Percentiles rank a stretch among this genome's conserved stretches.
These are phyloP conservation scores for Mucor piriformis DNA, from an alignment of 371 early-diverging fungal species.

Conservation along the genomic window DNA sequence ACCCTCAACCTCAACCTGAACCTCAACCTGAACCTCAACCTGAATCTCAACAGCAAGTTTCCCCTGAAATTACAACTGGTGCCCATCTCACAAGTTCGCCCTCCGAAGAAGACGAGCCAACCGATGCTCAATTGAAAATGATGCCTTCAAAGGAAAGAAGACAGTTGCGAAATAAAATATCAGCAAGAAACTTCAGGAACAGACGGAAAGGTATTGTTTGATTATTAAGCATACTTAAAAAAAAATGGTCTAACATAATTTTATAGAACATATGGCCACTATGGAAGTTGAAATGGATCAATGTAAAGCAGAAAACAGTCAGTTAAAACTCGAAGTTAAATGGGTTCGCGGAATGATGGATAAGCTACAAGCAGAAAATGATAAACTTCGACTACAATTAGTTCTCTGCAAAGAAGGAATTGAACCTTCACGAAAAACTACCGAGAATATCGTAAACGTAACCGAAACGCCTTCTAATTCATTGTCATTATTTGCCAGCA, in stretches of 20 bases:
- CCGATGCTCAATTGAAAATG: conserved; percentile 19
- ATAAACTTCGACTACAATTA: conserved; percentile 24
- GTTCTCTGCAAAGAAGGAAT: conserved; percentile 27
- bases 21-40: background rate
- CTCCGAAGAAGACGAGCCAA: conserved; percentile 25
- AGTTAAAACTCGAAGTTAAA: conserved; percentile 25
- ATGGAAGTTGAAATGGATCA: conserved; percentile 20
- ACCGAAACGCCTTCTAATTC: background rate
- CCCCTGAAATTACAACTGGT: background rate
- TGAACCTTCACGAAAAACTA: background rate
- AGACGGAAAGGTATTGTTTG: conserved; percentile 25
- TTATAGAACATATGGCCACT: conserved; percentile 27
- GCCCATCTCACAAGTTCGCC: conserved; percentile 2
- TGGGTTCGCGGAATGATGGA: conserved; percentile 31
- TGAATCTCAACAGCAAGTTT: background rate
- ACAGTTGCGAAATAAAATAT: conserved; percentile 31
- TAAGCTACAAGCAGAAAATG: conserved; percentile 30
- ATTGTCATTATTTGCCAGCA: background rate
- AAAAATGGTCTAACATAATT: too few relatives aligned
- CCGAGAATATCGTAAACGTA: background rate
- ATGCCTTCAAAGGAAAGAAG: conserved; percentile 32
- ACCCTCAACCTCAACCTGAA: background rate
- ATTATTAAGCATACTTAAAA: background rate
- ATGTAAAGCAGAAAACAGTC: conserved; percentile 23
- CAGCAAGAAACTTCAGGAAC: conserved; percentile 33